Percentiles rank a stretch among this genome's conserved stretches.
Conservation (phyloP, 164 flowering plant species). For the Dillenia turbinata region DNA sequence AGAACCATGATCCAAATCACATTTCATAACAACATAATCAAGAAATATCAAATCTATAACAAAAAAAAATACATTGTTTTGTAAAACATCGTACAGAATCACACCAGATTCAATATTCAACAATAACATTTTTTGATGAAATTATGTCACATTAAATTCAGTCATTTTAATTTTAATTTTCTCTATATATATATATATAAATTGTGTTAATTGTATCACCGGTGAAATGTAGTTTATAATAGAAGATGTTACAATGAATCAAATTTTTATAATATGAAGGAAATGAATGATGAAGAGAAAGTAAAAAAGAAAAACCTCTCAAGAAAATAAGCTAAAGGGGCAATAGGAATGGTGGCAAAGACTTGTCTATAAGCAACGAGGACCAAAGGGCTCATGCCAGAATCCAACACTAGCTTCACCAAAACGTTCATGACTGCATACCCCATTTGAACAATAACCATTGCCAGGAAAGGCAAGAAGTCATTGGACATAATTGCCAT, state of each 20-base stretch:
- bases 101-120: too few species aligned
- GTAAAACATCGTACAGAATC: too few species aligned
- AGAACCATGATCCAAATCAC: too few species aligned
- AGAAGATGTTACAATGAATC: not conserved
- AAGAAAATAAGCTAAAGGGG: conserved; percentile 53
- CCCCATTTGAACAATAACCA: conserved; percentile 53
- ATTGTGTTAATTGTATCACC: not conserved
- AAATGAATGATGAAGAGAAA: not conserved
- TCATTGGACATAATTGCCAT: conserved; percentile 15
- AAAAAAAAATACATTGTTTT: too few species aligned
- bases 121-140: too few species aligned
- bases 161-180: too few species aligned
- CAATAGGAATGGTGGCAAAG: conserved; percentile 42
- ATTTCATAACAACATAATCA: not conserved
- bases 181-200: too few species aligned
- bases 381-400: conserved; percentile 69
- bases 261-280: not conserved
- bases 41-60: too few species aligned
- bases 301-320: conserved; percentile 45
- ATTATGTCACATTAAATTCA: too few species aligned
- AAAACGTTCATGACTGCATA: conserved; percentile 63
- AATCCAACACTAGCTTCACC: conserved; percentile 60
- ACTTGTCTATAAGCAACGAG: conserved; percentile 69
- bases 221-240: not conserved
- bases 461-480: conserved; percentile 48